Base-by-base conservation (phyloP, 2,329 filamentous ascomycete genomes). In the Fusarium sulawesiense region DNA sequence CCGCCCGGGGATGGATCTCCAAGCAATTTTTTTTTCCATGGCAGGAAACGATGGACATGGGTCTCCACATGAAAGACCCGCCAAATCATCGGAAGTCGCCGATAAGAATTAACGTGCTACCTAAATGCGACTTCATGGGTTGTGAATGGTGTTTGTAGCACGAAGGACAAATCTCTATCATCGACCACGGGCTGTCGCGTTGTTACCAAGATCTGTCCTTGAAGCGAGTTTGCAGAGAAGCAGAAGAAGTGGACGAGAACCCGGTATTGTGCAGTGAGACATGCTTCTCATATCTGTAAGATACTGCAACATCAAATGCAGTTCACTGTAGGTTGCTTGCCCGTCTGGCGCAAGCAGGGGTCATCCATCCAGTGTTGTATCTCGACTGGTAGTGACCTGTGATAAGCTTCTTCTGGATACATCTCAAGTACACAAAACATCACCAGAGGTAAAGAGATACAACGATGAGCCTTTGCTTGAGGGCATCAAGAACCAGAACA, bases 11-110 rank as follows among this genome's bases (percentile, higher is more conserved):
- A 64, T 20, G 60, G 68, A 71, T 71, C 73, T 73, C 56, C 66
- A 66, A 62, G 62, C 51, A 71, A 51, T 73, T 73, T 75, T 74
- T 74, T 74, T 74, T 66, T 42, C 49, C 37, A 32, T 60, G 58
- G 21, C 53, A 51, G 47, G 47, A 16, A 49, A 25, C 25, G 50
- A 27, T 48, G 29, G 53, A 23, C 11, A 30, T 10, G 13, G 11
- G 42, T 50, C 23, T 7, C 55, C 55, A 50, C 55, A 41, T 4
- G 10, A 3, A 6, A 40, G 42, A 34, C 46, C 23, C 53, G 48
- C 23, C 45, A 29, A 11, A 4, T 21, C 10, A 27, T 48, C 54
- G 54, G 54, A 56, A 50, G 14, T 40, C 54, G 54, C 54, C 54
- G 54, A 40, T 16, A 13, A 16, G 32, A 49, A 18, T 25, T 25